Conservation (phyloP, 495 filamentous ascomycete species). For the Penicillium cosmopolitanum region DNA sequence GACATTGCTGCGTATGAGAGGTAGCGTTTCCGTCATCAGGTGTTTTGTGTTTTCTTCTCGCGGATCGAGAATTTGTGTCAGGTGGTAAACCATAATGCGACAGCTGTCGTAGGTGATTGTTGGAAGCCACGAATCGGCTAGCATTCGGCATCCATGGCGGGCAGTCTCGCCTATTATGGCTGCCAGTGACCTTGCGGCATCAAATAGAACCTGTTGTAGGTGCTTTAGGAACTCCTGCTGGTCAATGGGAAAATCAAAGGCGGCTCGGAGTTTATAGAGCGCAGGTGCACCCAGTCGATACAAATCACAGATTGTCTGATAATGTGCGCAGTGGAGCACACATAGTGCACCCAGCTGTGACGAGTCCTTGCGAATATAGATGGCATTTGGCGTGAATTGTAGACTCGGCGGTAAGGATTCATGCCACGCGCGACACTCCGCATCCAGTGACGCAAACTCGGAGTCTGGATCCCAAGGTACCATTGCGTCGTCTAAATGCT, state of each 20-base stretch:
- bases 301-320: slow-evolving; percentile 38
- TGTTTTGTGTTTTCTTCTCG: slow-evolving; percentile 25
- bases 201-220: slow-evolving; percentile 30
- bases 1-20: slow-evolving; percentile 34
- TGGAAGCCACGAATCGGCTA: slow-evolving; percentile 41
- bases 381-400: slow-evolving; percentile 31
- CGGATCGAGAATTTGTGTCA: slow-evolving; percentile 37
- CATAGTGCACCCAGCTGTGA: slow-evolving; percentile 37
- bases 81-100: slow-evolving; percentile 39
- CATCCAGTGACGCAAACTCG: slow-evolving; percentile 31
- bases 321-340: slow-evolving; percentile 34
- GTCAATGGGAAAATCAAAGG: slow-evolving; percentile 36
- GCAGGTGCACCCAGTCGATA: slow-evolving; percentile 38
- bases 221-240: slow-evolving; percentile 28
- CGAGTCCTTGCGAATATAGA: slow-evolving; percentile 38
- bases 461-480: slow-evolving; percentile 35
- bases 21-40: slow-evolving; percentile 25
- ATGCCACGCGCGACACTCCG: slow-evolving; percentile 34
- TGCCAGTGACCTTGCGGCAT: slow-evolving; percentile 32
- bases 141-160: slow-evolving; percentile 26
- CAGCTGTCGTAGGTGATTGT: slow-evolving; percentile 39
- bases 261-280: slow-evolving; percentile 35
- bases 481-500: slow-evolving; percentile 35
- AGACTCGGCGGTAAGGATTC: slow-evolving; percentile 32
- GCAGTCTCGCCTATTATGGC: slow-evolving; percentile 33